Evolutionary conservation across 73 alveolate species (phyloP).

Genomic region (Tetrahymena malaccensis): DNA sequence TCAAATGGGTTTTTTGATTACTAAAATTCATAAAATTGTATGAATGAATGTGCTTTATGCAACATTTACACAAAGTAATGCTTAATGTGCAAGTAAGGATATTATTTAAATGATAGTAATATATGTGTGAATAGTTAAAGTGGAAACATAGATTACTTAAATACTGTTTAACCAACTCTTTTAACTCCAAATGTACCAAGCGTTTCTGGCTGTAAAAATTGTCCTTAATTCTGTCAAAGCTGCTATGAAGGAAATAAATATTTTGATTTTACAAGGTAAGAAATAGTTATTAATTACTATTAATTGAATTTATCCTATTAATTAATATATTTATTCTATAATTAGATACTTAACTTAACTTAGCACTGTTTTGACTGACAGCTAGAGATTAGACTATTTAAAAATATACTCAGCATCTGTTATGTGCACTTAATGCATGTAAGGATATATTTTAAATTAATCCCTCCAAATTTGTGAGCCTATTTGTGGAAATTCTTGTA

Average conservation of each 20-base stretch:
- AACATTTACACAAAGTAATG: background rate
- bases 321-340: background rate
- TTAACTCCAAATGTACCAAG: background rate
- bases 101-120: background rate
- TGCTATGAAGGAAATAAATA: background rate
- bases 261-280: background rate
- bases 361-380: background rate
- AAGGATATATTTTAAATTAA: background rate
- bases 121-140: background rate
- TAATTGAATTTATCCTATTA: background rate
- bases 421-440: background rate
- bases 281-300: background rate
- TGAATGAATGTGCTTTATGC: background rate
- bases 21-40: background rate
- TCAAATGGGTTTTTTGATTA: background rate
- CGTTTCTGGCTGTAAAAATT: background rate
- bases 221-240: background rate
- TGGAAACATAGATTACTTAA: background rate
- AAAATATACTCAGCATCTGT: background rate
- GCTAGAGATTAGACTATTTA: background rate
- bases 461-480: background rate
- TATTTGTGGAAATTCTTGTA: background rate
- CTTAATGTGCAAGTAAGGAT: background rate
- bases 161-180: background rate
- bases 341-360: background rate